Evolutionary conservation across 805 yeast genomes (phyloP), one percentile per base, ranked within the genome.

Genomic region (Teunomyces kruisii): DNA sequence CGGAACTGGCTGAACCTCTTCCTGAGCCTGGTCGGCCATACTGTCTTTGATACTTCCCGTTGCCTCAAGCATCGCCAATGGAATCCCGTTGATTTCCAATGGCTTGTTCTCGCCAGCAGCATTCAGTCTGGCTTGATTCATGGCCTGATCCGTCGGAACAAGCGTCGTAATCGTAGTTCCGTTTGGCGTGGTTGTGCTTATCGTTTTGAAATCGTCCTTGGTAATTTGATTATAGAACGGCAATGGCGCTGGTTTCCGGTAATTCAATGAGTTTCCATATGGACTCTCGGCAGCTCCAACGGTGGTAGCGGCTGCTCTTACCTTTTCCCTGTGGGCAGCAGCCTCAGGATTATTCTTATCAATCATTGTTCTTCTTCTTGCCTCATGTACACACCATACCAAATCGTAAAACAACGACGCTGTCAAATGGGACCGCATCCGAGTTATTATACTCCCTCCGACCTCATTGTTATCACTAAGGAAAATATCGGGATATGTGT

Each of bases 381-480:
- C 97, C 59, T 91, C 97, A 64, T 91, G 97, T 39, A 91, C 85
- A 62, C 96, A 86, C 90, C 96, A 90, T 9, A 91, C 92, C 42
- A 91, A 73, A 64, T 91, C 97, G 60, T 91, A 91, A 56, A 91
- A 91, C 42, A 91, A 65, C 0, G 97, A 89, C 1, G 94, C 96
- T 0, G 97, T 86, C 54, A 91, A 72, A 64, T 91, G 97, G 0
- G 96, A 88, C 57, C 97, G 77, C 95, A 91, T 91, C 47, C 91
- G 75, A 2, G 87, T 79, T 40, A 91, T 87, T 26, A 91, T 86
- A 30, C 74, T 67, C 6, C 70, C 69, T 12, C 57, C 59, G 0
- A 52, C 53, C 17, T 50, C 53, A 4, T 49, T 48, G 14, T 52
- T 42, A 39, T 38, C 50, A 22, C 52, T 58, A 2, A 80, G 82